These are phyloP conservation scores for Eutypa lata DNA, from an alignment of 2,329 filamentous ascomycete species.

Conservation along the genomic window DNA sequence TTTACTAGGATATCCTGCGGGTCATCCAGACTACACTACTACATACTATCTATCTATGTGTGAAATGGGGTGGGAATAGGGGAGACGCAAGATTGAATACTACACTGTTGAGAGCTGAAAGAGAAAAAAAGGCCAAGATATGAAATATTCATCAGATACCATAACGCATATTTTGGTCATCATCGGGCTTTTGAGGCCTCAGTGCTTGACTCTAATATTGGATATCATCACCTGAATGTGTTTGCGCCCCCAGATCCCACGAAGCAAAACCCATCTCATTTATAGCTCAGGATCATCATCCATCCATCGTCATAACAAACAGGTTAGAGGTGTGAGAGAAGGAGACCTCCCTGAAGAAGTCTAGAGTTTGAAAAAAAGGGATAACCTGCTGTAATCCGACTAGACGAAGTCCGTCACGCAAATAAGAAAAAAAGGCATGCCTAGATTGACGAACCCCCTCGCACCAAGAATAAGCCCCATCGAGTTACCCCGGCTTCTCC, in stretches of 20 bases:
- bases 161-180: constrained; percentile 46
- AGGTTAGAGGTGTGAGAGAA: constrained; percentile 3
- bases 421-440: constrained; percentile 40
- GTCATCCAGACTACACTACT: too few relatives aligned
- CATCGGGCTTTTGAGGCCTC: constrained; percentile 54
- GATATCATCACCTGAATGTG: constrained; percentile 80
- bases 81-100: background rate
- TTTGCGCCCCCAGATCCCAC: background rate
- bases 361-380: constrained; percentile 28
- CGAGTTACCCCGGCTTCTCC: constrained; percentile 74
- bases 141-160: constrained; percentile 42
- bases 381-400: background rate
- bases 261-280: background rate
- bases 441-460: constrained; percentile 64
- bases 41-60: too few relatives aligned
- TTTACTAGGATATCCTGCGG: too few relatives aligned
- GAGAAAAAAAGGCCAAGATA: constrained; percentile 12
- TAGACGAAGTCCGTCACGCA: background rate
- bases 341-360: constrained; percentile 26
- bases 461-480: constrained; percentile 99
- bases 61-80: background rate
- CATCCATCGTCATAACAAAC: constrained; percentile 12
- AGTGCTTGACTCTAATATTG: constrained; percentile 99
- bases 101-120: background rate
- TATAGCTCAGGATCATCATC: background rate